Conservation (phyloP, 2,329 filamentous ascomycete genomes). For the Sclerotinia spermophila region DNA sequence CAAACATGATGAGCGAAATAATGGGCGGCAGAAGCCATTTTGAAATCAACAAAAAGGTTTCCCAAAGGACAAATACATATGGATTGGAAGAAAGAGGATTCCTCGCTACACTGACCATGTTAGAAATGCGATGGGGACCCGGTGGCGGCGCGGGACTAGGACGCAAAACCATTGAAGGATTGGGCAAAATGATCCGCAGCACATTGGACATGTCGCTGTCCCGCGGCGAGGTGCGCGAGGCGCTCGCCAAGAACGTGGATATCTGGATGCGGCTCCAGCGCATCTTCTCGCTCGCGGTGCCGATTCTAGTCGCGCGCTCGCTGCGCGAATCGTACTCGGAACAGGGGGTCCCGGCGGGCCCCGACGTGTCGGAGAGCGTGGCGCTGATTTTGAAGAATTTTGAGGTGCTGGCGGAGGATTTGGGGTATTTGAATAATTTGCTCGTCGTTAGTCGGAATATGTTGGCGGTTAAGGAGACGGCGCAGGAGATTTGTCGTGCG, state of each 20-base stretch:
- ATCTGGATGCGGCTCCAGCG: slow-evolving; percentile 63
- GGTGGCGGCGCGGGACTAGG: slow-evolving; percentile 54
- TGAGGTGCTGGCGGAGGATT: slow-evolving; percentile 56
- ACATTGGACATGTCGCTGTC: slow-evolving; percentile 61
- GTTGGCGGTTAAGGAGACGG: slow-evolving; percentile 60
- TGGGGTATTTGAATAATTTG: slow-evolving; percentile 61
- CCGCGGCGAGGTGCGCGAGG: slow-evolving; percentile 57
- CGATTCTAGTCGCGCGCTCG: slow-evolving; percentile 56
- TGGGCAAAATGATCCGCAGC: slow-evolving; percentile 55
- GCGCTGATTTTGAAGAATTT: slow-evolving; percentile 62
- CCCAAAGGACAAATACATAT: slow-evolving; percentile 36
- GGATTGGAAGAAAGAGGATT: slow-evolving; percentile 64
- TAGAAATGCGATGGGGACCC: slow-evolving; percentile 56
- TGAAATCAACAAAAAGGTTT: slow-evolving; percentile 24
- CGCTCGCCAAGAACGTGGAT: slow-evolving; percentile 58
- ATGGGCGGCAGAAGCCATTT: slow-evolving; percentile 15
- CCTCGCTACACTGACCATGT: slow-evolving; percentile 51
- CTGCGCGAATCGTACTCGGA: slow-evolving; percentile 53
- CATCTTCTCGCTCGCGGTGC: slow-evolving; percentile 59
- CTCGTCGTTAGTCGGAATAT: slow-evolving; percentile 65
- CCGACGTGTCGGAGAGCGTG: slow-evolving; percentile 60
- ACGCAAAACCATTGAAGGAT: slow-evolving; percentile 50
- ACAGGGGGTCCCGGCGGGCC: slow-evolving; percentile 51
- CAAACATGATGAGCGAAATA: slow-evolving; percentile 17
- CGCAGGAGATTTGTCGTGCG: slow-evolving; percentile 62